Conservation (phyloP, 23 red algal species). For the Chondrus crispus region DNA sequence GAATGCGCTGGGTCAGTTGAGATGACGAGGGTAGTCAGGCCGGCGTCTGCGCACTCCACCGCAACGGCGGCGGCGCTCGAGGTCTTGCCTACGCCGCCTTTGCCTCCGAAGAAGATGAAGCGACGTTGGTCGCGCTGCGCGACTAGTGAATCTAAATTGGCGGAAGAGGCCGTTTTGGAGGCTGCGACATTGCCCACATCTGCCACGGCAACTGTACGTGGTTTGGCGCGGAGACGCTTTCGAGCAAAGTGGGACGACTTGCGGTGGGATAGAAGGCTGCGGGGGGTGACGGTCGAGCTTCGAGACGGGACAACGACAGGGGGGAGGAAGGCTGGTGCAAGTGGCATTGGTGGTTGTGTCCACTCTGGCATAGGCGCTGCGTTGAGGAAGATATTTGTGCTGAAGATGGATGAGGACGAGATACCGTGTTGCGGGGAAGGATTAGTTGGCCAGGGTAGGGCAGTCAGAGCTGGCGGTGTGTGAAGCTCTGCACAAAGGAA, state of each 20-base stretch:
- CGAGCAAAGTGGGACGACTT: background rate
- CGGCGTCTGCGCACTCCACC: conserved; percentile 62
- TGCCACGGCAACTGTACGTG: background rate
- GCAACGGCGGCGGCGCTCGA: conserved; percentile 82
- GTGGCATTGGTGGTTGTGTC: background rate
- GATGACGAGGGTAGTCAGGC: conserved; percentile 83
- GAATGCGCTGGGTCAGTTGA: conserved; percentile 97
- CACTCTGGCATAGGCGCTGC: too few species aligned
- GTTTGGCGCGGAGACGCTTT: background rate
- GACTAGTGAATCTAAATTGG: conserved; percentile 22
- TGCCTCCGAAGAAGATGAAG: conserved; percentile 85
- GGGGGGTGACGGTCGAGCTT: background rate
- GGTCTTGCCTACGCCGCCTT: conserved; percentile 97
- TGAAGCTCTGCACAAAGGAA: too few species aligned
- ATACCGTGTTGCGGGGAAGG: too few species aligned
- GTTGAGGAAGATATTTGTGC: too few species aligned
- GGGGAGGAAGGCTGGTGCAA: background rate
- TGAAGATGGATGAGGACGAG: too few species aligned
- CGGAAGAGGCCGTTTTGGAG: background rate
- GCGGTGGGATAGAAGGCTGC: background rate
- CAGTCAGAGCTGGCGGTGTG: too few species aligned
- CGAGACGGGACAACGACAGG: background rate
- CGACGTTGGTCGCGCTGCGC: background rate
- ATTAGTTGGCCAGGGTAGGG: too few species aligned
- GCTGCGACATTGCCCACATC: background rate